A percentile compares a stretch with the other conserved stretches of the same genome.
phyloP scores from a whole-genome alignment of 129 eudicot species.

The Lactuca sativa region DNA sequence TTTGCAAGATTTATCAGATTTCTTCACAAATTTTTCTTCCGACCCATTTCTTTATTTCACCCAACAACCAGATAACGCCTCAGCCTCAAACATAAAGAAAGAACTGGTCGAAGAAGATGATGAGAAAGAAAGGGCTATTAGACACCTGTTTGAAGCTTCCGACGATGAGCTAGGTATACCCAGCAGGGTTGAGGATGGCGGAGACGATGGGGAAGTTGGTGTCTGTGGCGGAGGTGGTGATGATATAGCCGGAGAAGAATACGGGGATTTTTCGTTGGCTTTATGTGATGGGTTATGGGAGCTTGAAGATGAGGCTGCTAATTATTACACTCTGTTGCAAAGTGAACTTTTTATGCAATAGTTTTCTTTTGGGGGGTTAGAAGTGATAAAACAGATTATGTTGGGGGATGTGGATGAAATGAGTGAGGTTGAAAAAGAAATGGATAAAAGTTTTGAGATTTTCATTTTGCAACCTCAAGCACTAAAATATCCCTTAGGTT shows the following conservation, averaged over 20 bases:
- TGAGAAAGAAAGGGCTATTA: slow-evolving; percentile 56
- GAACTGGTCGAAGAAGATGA: slow-evolving; percentile 33
- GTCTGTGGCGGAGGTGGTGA: slow-evolving; percentile 19
- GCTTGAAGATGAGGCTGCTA: slow-evolving; percentile 88
- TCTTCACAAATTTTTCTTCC: slow-evolving; percentile 50
- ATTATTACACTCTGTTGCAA: slow-evolving; percentile 64
- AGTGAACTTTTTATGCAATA: slow-evolving; percentile 69
- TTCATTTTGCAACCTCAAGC: slow-evolving; percentile 30
- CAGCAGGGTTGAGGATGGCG: slow-evolving; percentile 20
- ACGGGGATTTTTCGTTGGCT: slow-evolving; percentile 19
- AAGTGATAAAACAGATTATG: slow-evolving; percentile 22
- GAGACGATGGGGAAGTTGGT: not conserved
- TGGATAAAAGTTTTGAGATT: slow-evolving; percentile 28
- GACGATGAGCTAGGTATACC: slow-evolving; percentile 93
- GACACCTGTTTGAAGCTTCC: slow-evolving; percentile 93
- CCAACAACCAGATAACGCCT: slow-evolving; percentile 21
- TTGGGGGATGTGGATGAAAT: slow-evolving; percentile 24
- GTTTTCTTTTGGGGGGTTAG: slow-evolving; percentile 29
- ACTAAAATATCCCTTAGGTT: slow-evolving; percentile 1
- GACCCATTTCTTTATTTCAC: slow-evolving; percentile 29
- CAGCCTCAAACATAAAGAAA: slow-evolving; percentile 2
- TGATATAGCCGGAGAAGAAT: slow-evolving; percentile 32
- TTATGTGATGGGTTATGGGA: slow-evolving; percentile 67
- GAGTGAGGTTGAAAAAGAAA: slow-evolving; percentile 17
- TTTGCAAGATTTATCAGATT: slow-evolving; percentile 49